Conservation (phyloP, 805 yeast genomes). For the Candida quercuum region DNA sequence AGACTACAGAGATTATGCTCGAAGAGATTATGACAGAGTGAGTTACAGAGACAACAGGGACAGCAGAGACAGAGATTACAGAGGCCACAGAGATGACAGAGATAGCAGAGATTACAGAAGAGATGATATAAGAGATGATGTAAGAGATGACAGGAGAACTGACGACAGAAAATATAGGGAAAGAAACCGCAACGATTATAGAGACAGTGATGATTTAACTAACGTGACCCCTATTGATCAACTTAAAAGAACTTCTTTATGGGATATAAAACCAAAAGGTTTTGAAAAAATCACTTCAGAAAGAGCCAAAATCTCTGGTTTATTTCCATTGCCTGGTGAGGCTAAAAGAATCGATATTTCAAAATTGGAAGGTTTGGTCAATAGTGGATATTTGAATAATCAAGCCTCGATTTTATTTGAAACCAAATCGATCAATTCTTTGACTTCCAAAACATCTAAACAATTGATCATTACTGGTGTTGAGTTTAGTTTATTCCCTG, state of each 20-base stretch:
- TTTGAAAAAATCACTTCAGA: slow-evolving; percentile 72
- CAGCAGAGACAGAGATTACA: background rate
- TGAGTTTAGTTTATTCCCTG: slow-evolving; percentile 25
- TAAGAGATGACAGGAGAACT: slow-evolving; percentile 4
- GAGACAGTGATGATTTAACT: slow-evolving; percentile 29
- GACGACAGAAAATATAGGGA: slow-evolving; percentile 4
- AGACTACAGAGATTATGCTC: background rate
- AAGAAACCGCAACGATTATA: slow-evolving; percentile 1
- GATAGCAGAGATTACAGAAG: slow-evolving; percentile 1
- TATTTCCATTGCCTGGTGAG: slow-evolving; percentile 71
- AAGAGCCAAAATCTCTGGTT: slow-evolving; percentile 71
- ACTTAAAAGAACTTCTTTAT: slow-evolving; percentile 46
- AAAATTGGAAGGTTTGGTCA: slow-evolving; percentile 25
- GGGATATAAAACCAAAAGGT: slow-evolving; percentile 73
- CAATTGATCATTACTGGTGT: slow-evolving; percentile 25
- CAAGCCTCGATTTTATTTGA: slow-evolving; percentile 31
- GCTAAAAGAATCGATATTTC: slow-evolving; percentile 32
- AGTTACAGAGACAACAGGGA: slow-evolving; percentile 5
- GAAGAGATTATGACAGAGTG: background rate
- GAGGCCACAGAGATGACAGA: slow-evolving; percentile 5
- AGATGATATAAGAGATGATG: slow-evolving; percentile 3
- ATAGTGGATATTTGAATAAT: slow-evolving; percentile 24
- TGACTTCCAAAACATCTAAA: slow-evolving; percentile 22
- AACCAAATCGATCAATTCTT: slow-evolving; percentile 24
- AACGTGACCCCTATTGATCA: slow-evolving; percentile 43